phyloP scores from a whole-genome alignment of 768 basidiomycete genomes.

The Suillus occidentalis region DNA sequence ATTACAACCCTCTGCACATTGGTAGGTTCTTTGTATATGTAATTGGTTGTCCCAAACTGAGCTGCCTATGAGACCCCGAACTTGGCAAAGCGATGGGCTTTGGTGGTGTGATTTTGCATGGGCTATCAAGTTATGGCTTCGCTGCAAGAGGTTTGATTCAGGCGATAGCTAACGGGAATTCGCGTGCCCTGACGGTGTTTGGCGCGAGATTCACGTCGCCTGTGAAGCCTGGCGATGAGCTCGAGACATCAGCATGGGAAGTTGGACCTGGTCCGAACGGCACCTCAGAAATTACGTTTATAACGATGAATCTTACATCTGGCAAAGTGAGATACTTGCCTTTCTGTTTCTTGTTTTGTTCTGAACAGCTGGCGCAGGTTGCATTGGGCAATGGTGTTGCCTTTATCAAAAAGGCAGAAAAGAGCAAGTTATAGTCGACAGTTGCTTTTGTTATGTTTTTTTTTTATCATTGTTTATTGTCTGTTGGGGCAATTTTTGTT shows the following conservation, averaged over 20 bases:
- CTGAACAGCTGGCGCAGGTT: slow-evolving; percentile 30
- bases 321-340: slow-evolving; percentile 48
- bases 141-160: slow-evolving; percentile 74
- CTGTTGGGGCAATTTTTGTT: too few species aligned
- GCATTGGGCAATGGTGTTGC: slow-evolving; percentile 65
- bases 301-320: slow-evolving; percentile 57
- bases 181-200: slow-evolving; percentile 63
- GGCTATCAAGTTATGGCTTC: slow-evolving; percentile 80
- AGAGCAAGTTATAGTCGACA: slow-evolving; percentile 39
- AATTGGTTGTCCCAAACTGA: neutral
- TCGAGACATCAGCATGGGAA: slow-evolving; percentile 81
- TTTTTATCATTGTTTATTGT: too few species aligned
- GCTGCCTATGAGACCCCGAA: slow-evolving; percentile 53
- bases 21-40: slow-evolving; percentile 37
- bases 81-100: slow-evolving; percentile 77
- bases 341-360: slow-evolving; percentile 4
- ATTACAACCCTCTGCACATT: slow-evolving; percentile 79
- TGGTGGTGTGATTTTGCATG: slow-evolving; percentile 84
- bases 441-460: neutral
- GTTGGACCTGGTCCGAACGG: slow-evolving; percentile 64
- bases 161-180: slow-evolving; percentile 58
- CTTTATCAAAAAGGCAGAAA: slow-evolving; percentile 54
- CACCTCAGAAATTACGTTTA: slow-evolving; percentile 58
- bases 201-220: slow-evolving; percentile 80
- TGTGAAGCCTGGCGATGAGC: slow-evolving; percentile 77